These are phyloP conservation scores for Leptographium radiaticola DNA, from an alignment of 2,329 filamentous ascomycete species.

Conservation along the genomic window DNA sequence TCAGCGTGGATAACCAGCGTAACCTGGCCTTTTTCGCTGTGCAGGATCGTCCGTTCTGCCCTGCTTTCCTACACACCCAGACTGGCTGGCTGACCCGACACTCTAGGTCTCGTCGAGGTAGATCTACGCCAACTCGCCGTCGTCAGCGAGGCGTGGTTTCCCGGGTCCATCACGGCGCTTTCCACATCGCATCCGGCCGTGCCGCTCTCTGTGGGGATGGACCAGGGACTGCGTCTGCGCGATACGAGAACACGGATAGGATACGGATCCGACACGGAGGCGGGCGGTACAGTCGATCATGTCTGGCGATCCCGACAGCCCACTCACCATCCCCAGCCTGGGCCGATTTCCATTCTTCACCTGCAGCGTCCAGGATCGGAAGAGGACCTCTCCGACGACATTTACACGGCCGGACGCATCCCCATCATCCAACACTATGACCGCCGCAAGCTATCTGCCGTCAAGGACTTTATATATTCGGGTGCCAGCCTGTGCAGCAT, in stretches of 20 bases:
- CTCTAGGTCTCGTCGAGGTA: conserved; percentile 57
- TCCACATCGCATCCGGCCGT: conserved; percentile 53
- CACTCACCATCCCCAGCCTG: conserved; percentile 61
- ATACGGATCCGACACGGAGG: not conserved
- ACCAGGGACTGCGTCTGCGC: conserved; percentile 67
- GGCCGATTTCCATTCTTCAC: conserved; percentile 72
- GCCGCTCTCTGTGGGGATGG: conserved; percentile 75
- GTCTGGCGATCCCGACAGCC: conserved; percentile 27
- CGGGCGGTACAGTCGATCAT: not conserved
- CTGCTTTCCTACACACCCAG: not conserved
- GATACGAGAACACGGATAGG: conserved; percentile 46
- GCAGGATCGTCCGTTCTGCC: conserved; percentile 43
- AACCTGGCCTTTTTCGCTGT: conserved; percentile 69
- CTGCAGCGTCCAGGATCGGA: conserved; percentile 42
- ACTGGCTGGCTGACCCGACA: not conserved
- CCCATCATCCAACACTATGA: conserved; percentile 84
- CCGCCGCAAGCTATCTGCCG: conserved; percentile 66
- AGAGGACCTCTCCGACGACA: conserved; percentile 53
- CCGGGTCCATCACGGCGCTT: conserved; percentile 72
- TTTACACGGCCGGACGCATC: conserved; percentile 82
- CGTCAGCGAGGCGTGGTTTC: conserved; percentile 57
- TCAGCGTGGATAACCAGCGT: conserved; percentile 59
- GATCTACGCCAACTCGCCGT: conserved; percentile 63
- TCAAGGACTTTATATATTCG: conserved; percentile 69
- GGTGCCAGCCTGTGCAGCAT: conserved; percentile 68